These are phyloP conservation scores for Aureobasidium uvarum DNA, from an alignment of 2,329 filamentous ascomycete genomes.

Conservation along the genomic window DNA sequence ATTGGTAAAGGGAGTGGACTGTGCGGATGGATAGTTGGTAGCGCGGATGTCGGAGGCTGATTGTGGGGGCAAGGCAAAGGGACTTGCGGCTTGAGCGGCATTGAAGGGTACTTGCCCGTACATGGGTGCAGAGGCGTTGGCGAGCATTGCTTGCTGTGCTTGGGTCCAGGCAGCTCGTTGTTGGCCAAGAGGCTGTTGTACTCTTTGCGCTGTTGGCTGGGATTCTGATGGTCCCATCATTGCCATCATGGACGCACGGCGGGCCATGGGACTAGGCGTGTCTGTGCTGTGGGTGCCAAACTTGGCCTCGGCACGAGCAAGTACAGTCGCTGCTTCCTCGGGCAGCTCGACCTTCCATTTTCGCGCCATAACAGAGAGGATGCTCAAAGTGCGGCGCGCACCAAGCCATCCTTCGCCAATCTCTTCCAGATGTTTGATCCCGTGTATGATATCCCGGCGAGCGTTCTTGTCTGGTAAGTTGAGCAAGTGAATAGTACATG, in stretches of 20 bases:
- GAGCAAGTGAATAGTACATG: conserved; percentile 90
- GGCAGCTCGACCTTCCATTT: conserved; percentile 89
- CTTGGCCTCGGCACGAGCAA: conserved; percentile 75
- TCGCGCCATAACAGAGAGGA: conserved; percentile 78
- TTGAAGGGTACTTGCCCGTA: conserved; percentile 7
- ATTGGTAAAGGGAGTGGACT: conserved; percentile 17
- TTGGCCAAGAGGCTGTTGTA: conserved; percentile 29
- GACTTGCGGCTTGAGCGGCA: conserved; percentile 2
- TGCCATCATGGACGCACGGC: conserved; percentile 9
- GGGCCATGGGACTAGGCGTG: conserved; percentile 54
- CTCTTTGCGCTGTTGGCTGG: conserved; percentile 25
- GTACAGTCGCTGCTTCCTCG: conserved; percentile 71
- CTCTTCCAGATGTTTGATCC: conserved; percentile 87
- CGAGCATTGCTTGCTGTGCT: conserved; percentile 5
- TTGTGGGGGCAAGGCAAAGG: conserved; percentile 19
- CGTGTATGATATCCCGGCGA: conserved; percentile 83
- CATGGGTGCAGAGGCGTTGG: conserved; percentile 10
- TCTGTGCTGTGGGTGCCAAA: conserved; percentile 69
- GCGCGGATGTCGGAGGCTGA: conserved; percentile 12
- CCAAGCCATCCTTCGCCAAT: conserved; percentile 95
- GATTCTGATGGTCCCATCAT: conserved; percentile 13
- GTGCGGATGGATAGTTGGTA: conserved; percentile 10
- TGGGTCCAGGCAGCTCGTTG: conserved; percentile 26
- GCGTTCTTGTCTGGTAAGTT: conserved; percentile 92
- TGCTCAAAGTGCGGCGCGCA: conserved; percentile 77